These are phyloP conservation scores for Lactarius indigo DNA, from an alignment of 768 basidiomycete species.

Conservation along the genomic window DNA sequence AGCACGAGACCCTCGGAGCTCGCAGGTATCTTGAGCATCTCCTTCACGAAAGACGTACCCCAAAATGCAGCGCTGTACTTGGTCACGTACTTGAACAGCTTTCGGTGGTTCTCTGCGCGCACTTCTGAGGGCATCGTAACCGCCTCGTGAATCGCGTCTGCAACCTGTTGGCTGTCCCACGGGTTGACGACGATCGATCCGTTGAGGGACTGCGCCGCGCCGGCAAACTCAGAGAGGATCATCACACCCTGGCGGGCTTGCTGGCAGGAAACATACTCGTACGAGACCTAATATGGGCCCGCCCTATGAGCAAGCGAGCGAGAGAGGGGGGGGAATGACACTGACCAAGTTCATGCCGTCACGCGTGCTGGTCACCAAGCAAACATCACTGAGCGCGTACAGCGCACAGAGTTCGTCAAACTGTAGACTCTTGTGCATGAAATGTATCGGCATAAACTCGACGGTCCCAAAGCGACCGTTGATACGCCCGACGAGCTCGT, in stretches of 20 bases:
- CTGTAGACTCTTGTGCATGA: conserved; percentile 92
- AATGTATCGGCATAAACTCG: conserved; percentile 99
- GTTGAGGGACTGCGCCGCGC: conserved; percentile 93
- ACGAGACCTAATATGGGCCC: conserved; percentile 68
- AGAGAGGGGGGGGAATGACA: conserved; percentile 31
- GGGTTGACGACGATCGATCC: conserved; percentile 98
- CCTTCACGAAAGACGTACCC: conserved; percentile 86
- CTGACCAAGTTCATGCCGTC: conserved; percentile 99
- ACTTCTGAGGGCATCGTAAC: conserved; percentile 81
- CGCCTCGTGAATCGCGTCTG: conserved; percentile 94
- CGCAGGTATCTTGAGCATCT: conserved; percentile 60
- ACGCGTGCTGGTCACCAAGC: conserved; percentile 89
- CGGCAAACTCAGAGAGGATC: conserved; percentile 98
- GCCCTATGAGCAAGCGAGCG: conserved; percentile 7
- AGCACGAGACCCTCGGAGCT: conserved; percentile 21
- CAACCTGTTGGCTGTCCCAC: conserved; percentile 98
- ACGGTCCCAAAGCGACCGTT: conserved; percentile 99
- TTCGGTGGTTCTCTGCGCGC: conserved; percentile 90
- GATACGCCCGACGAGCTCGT: conserved; percentile 97
- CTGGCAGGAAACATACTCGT: conserved; percentile 97
- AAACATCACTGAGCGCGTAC: conserved; percentile 95
- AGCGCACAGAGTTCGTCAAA: conserved; percentile 98
- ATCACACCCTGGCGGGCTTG: conserved; percentile 90
- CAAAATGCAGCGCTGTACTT: conserved; percentile 93
- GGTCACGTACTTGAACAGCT: conserved; percentile 94